Conservation (phyloP, 208 protist genomes). For the Vickermania ingenoplastis region DNA sequence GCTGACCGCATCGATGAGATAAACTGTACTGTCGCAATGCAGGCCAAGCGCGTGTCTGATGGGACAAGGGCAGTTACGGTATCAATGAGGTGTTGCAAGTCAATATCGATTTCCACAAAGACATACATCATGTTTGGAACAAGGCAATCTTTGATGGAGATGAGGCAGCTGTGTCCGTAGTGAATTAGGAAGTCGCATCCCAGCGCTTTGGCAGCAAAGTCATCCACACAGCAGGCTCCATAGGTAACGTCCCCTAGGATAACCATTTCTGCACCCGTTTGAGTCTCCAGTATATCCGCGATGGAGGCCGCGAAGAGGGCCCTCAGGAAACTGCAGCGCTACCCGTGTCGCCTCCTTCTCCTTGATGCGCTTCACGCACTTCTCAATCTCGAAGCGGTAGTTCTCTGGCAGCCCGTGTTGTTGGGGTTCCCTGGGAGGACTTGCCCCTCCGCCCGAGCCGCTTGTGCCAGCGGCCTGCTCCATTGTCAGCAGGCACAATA, state of each 20-base stretch:
- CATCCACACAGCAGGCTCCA: slow-evolving; percentile 99
- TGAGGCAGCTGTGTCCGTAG: slow-evolving; percentile 98
- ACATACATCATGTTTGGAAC: slow-evolving; percentile 97
- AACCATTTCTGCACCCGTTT: slow-evolving; percentile 86
- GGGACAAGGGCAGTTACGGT: slow-evolving; percentile 90
- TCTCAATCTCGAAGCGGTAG: slow-evolving; percentile 99
- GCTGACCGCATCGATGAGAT: slow-evolving; percentile 89
- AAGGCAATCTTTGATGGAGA: slow-evolving; percentile 87
- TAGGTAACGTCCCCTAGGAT: slow-evolving; percentile 99
- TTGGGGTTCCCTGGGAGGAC: too few species aligned
- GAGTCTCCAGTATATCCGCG: slow-evolving; percentile 93
- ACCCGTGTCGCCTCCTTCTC: slow-evolving; percentile 85
- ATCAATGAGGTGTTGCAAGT: slow-evolving; percentile 95
- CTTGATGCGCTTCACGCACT: slow-evolving; percentile 93
- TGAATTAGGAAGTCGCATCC: slow-evolving; percentile 98
- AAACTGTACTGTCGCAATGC: slow-evolving; percentile 98
- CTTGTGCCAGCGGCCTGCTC: too few species aligned
- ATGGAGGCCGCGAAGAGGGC: slow-evolving; percentile 95
- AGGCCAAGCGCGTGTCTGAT: slow-evolving; percentile 54
- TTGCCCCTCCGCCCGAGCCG: too few species aligned
- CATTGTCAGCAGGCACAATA: too few species aligned
- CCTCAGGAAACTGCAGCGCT: slow-evolving; percentile 98
- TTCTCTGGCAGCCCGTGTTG: slow-evolving; percentile 87
- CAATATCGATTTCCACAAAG: slow-evolving; percentile 98
- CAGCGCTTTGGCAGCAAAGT: slow-evolving; percentile 93